Evolutionary conservation across 1,139 yeast species (phyloP).

Genomic region (Eremothecium sinecaudum): DNA sequence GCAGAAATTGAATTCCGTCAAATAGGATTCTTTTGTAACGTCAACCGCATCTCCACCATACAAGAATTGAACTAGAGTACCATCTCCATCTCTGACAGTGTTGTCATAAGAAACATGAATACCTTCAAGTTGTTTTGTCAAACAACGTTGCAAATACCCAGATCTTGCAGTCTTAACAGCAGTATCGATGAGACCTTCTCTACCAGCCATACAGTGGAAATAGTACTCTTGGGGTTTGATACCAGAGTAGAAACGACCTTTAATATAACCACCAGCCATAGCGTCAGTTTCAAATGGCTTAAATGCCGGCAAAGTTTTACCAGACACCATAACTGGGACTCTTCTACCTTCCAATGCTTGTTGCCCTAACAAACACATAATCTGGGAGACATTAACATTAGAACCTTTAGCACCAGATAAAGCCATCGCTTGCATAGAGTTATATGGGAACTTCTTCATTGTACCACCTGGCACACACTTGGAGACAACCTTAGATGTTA

Average conservation of each 20-base stretch:
- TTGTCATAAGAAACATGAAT: constrained; percentile 91
- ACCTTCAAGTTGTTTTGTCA: constrained; percentile 96
- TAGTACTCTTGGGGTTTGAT: constrained; percentile 98
- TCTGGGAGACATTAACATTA: constrained; percentile 94
- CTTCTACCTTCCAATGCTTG: constrained; percentile 99
- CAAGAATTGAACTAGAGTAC: constrained; percentile 84
- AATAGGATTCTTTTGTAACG: constrained; percentile 87
- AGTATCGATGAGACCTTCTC: constrained; percentile 99
- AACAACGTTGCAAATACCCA: constrained; percentile 96
- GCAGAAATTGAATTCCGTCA: constrained; percentile 90
- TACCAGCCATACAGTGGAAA: constrained; percentile 99
- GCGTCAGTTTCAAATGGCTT: constrained; percentile 96
- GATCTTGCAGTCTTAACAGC: constrained; percentile 98
- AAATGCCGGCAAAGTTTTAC: constrained; percentile 94
- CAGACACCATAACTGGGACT: constrained; percentile 98
- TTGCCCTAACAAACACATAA: constrained; percentile 98
- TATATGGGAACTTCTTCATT: constrained; percentile 88
- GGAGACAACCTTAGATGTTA: constrained; percentile 87
- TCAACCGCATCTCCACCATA: constrained; percentile 98
- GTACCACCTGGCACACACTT: constrained; percentile 96
- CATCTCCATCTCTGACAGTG: constrained; percentile 93
- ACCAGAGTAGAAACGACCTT: constrained; percentile 96
- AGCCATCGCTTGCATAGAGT: constrained; percentile 99
- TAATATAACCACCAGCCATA: constrained; percentile 96
- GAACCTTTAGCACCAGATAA: constrained; percentile 99